Evolutionary conservation across 2,329 filamentous ascomycete species (phyloP), one percentile per base, ranked within the genome.

Genomic region (Nemania sp.): DNA sequence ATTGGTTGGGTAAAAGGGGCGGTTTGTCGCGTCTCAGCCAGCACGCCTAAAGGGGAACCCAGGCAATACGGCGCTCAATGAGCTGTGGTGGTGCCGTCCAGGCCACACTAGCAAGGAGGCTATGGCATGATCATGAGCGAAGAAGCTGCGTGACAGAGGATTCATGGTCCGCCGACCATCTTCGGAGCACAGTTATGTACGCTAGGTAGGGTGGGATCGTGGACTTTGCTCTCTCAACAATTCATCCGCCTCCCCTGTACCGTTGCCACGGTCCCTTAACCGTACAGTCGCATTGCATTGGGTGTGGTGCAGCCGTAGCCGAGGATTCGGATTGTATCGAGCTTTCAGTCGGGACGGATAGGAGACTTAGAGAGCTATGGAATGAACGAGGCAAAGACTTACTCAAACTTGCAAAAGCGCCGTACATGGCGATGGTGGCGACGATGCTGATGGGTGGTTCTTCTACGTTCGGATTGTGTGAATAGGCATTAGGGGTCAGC

Each of bases 371-470:
- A n/a, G n/a, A n/a, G n/a, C n/a, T n/a, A n/a, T n/a, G n/a, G n/a
- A n/a, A n/a, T n/a, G n/a, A n/a, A n/a, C n/a, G n/a, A n/a, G n/a
- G n/a, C n/a, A n/a, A n/a, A n/a, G n/a, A n/a, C n/a, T n/a, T 67
- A 70, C 67, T 54, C 20, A 70, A 49, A 56, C 54, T 62, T 45
- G 60, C 58, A 52, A 69, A 54, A 8, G 61, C 62, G 24, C 64
- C 60, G 54, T 68, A 68, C 67, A 70, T 70, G 40, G 8, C 20
- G 31, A 40, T 20, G 43, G 20, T 12, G 43, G 22, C 3, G 30
- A 24, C 19, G 28, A 19, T 34, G 34, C 9, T 42, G 42, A 28
- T 57, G 24, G n/a, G 11, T 50, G 56, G 42, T 14, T 36, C 36
- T 11, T 56, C 51, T 49, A 52, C 40, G 57, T 56, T 42, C n/a